Evolutionary conservation across 257 asterid species (phyloP).

Genomic region (Petunia secreta): DNA sequence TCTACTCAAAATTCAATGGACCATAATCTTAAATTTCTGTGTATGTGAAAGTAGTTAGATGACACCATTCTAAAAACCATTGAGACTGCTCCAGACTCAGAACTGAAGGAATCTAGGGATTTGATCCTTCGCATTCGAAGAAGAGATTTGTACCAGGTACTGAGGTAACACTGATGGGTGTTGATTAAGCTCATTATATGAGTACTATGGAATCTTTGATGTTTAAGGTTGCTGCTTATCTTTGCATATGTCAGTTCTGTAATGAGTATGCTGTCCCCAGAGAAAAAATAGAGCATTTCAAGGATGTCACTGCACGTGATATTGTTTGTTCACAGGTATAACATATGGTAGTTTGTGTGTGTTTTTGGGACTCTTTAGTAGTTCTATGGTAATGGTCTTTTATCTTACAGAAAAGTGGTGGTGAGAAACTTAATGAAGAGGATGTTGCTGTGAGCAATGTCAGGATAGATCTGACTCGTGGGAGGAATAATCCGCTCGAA

Average conservation of each 20-base stretch:
- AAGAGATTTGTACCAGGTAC: constrained; percentile 85
- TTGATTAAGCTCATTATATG: background rate
- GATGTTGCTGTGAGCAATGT: constrained; percentile 88
- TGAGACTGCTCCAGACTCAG: constrained; percentile 78
- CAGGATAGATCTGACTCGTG: constrained; percentile 82
- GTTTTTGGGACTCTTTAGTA: constrained; percentile 21
- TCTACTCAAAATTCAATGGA: constrained; percentile 9
- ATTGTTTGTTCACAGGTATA: constrained; percentile 88
- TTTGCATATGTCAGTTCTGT: constrained; percentile 60
- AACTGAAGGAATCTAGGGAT: constrained; percentile 81
- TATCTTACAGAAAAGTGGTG: constrained; percentile 58
- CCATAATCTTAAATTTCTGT: constrained; percentile 16
- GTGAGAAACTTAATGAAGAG: constrained; percentile 61
- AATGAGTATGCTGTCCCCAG: constrained; percentile 92
- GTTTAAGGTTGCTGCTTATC: constrained; percentile 5
- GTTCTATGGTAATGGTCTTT: constrained; percentile 12
- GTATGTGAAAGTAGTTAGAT: constrained; percentile 64
- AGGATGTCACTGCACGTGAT: constrained; percentile 84
- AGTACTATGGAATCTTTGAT: background rate
- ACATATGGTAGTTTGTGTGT: background rate
- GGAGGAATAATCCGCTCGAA: constrained; percentile 83
- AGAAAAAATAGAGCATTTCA: constrained; percentile 72
- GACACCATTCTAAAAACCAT: constrained; percentile 84
- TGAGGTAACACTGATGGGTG: constrained; percentile 21
- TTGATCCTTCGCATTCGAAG: constrained; percentile 85